phyloP scores from a whole-genome alignment of 2,329 filamentous ascomycete genomes.

The Scolecobasidium constrictum region DNA sequence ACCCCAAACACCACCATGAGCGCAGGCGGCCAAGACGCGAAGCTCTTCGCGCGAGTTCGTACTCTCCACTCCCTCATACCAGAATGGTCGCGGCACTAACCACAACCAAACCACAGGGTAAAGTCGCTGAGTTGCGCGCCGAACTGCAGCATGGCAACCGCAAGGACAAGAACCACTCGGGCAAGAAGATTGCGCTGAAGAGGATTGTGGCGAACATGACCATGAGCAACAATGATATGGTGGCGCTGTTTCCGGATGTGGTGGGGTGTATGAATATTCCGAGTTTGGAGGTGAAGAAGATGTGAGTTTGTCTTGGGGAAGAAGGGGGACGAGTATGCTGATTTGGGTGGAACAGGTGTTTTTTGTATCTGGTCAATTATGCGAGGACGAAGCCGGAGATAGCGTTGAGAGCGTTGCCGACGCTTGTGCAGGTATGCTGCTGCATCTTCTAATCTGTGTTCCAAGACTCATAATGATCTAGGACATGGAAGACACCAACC shows the following conservation, averaged over 20 bases:
- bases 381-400: slow-evolving; percentile 88
- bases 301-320: slow-evolving; percentile 46
- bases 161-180: slow-evolving; percentile 93
- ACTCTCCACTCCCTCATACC: neutral
- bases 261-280: slow-evolving; percentile 91
- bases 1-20: slow-evolving; percentile 38
- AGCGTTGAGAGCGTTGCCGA: slow-evolving; percentile 83
- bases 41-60: slow-evolving; percentile 95
- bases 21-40: slow-evolving; percentile 72
- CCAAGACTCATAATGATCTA: slow-evolving; percentile 28
- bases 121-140: slow-evolving; percentile 90
- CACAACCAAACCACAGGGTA: too few relatives aligned
- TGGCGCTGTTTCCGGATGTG: slow-evolving; percentile 89
- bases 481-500: slow-evolving; percentile 92
- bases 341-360: slow-evolving; percentile 58
- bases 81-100: too few relatives aligned
- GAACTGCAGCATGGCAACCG: slow-evolving; percentile 90
- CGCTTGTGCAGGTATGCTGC: slow-evolving; percentile 60
- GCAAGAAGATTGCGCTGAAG: slow-evolving; percentile 96
- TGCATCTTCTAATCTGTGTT: neutral
- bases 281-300: slow-evolving; percentile 98
- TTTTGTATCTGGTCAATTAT: slow-evolving; percentile 95
- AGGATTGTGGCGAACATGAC: slow-evolving; percentile 99
- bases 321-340: neutral
- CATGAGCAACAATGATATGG: slow-evolving; percentile 99